Evolutionary conservation across 495 filamentous ascomycete species (phyloP).

Genomic region (Trichoderma virens): DNA sequence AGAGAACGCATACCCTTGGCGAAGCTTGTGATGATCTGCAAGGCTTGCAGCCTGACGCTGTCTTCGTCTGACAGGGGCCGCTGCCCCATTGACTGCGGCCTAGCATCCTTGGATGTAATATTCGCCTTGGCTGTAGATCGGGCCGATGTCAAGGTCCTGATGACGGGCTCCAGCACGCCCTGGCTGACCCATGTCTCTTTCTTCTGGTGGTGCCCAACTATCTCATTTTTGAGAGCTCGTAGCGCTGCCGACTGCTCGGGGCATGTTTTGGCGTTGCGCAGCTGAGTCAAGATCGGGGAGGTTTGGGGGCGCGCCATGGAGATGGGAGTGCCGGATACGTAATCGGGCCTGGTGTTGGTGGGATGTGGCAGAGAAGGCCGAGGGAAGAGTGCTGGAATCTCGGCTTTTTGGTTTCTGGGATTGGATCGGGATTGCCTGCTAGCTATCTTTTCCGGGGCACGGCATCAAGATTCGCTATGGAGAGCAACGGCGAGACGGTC

Average conservation of each 20-base stretch:
- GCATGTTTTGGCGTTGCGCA: constrained; percentile 52
- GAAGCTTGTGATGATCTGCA: constrained; percentile 73
- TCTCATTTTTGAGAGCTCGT: constrained; percentile 72
- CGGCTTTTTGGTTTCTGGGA: not conserved
- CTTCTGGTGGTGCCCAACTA: constrained; percentile 79
- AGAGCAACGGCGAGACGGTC: not conserved
- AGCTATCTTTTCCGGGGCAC: not conserved
- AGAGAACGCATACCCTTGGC: constrained; percentile 58
- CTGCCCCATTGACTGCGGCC: not conserved
- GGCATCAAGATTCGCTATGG: not conserved
- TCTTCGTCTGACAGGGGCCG: constrained; percentile 43
- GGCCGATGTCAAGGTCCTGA: constrained; percentile 48
- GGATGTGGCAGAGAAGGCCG: not conserved
- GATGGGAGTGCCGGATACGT: not conserved
- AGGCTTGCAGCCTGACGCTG: constrained; percentile 64
- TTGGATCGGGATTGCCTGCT: not conserved
- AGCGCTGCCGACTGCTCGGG: constrained; percentile 58
- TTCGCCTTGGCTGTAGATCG: constrained; percentile 18
- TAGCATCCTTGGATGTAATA: constrained; percentile 22
- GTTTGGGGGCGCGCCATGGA: constrained; percentile 25
- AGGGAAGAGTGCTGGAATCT: not conserved
- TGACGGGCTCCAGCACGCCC: constrained; percentile 63
- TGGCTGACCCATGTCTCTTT: constrained; percentile 68
- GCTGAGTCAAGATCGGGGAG: constrained; percentile 50
- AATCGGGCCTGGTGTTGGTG: not conserved